Base-by-base conservation (phyloP, 1,139 yeast genomes). In the Schwanniomyces etchellsii region DNA sequence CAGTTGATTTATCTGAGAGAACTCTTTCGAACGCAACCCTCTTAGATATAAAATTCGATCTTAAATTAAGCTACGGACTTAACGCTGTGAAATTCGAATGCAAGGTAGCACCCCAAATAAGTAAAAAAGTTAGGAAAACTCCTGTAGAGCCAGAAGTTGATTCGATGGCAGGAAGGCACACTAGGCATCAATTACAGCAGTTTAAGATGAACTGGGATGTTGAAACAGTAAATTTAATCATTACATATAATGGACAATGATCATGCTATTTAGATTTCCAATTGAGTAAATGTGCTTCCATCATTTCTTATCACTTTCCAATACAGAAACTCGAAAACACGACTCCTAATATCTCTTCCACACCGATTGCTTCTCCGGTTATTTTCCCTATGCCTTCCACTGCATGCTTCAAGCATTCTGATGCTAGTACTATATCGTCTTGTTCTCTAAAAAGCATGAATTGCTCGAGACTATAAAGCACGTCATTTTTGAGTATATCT, bases 241-340 rank as follows among this genome's bases (percentile, higher is more conserved):
- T 57, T 23, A 43, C 54, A 11, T 52, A 54, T 31, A 54, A 43
- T 31, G 44, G 46, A 31, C 16, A 14, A 26, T 26, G 20, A 20
- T 26, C 15, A 28, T 14, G 15, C 28, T 28, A 28, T 22, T 24
- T 27, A 30, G 21, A 33, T 28, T 16, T 35, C 29, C 27, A 25
- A 28, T 22, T 14, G 16, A 16, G 25, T 17, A 14, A 16, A 14
- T 28, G 10, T 20, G 23, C 9, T 15, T 16, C n/a, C 11, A 17
- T 7, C 17, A 14, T 13, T 21, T 28, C n/a, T 4, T 18, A 24
- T 36, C 62, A 91, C 55, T 91, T 91, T 4, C 98, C 98, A 26
- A 91, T 86, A 54, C 98, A 91, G 50, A 91, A 93, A 40, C 77
- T 83, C 4, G 95, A 79, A 50, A 91, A 91, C 0, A 91, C 94